Evolutionary conservation across 2,329 filamentous ascomycete species (phyloP).

Genomic region (Tolypocladium guangdongense): DNA sequence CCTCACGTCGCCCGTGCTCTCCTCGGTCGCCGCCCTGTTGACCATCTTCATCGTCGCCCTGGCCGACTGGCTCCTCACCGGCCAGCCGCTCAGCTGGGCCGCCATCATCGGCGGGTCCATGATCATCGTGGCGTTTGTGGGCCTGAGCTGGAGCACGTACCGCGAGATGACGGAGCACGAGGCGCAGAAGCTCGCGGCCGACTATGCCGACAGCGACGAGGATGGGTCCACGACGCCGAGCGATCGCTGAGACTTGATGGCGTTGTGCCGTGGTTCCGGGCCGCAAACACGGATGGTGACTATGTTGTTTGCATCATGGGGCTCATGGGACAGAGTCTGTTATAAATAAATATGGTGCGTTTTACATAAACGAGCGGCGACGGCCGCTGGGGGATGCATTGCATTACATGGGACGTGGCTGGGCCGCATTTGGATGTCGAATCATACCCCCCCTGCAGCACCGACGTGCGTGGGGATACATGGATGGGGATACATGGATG

Average conservation of each 20-base stretch:
- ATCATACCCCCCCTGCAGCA: background rate
- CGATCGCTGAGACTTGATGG: background rate
- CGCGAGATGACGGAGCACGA: conserved; percentile 83
- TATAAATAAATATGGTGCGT: too few species aligned
- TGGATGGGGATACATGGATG: too few species aligned
- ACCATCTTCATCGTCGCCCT: conserved; percentile 96
- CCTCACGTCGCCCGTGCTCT: conserved; percentile 84
- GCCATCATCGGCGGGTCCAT: conserved; percentile 73
- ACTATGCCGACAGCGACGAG: conserved; percentile 36
- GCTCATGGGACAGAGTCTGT: background rate
- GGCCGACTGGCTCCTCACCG: conserved; percentile 78
- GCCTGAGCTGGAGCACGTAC: conserved; percentile 86
- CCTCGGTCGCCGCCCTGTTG: conserved; percentile 81
- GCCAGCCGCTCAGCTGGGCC: conserved; percentile 61
- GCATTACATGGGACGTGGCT: background rate
- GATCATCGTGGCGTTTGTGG: conserved; percentile 79
- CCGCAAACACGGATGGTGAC: background rate
- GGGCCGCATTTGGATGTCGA: background rate
- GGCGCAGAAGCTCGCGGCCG: conserved; percentile 40
- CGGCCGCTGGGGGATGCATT: background rate
- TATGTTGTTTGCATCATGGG: too few species aligned
- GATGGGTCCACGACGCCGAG: conserved; percentile 24
- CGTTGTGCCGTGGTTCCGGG: background rate
- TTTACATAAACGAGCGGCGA: background rate
- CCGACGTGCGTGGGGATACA: too few species aligned